phyloP scores from a whole-genome alignment of 176 grass and related monocot species.

The Miscanthus lutarioriparius region DNA sequence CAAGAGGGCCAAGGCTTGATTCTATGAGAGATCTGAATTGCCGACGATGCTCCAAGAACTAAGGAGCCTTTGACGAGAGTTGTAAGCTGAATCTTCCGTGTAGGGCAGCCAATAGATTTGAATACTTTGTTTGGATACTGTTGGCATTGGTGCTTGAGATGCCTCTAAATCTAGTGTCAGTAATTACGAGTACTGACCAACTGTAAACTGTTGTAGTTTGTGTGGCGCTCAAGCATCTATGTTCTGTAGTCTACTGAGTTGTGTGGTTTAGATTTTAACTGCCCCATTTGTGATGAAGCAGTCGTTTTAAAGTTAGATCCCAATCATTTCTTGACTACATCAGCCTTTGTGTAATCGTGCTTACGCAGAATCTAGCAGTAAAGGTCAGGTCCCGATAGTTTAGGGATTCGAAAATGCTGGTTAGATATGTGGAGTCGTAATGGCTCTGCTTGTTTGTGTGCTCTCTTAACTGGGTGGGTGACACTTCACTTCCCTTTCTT shows the following conservation, averaged over 20 bases:
- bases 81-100: constrained; percentile 19
- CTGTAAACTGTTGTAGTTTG: constrained; percentile 12
- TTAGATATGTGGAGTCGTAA: too few species aligned
- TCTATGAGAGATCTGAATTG: neutral
- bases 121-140: neutral
- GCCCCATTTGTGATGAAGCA: neutral
- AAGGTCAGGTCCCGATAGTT: neutral
- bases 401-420: neutral
- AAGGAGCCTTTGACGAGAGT: neutral
- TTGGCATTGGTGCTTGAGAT: neutral
- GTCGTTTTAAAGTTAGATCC: neutral
- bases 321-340: neutral
- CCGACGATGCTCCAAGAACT: neutral
- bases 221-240: neutral
- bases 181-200: neutral
- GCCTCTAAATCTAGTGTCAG: neutral
- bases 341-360: neutral
- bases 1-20: constrained; percentile 48
- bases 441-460: too few species aligned
- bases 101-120: constrained; percentile 27
- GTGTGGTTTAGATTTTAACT: neutral
- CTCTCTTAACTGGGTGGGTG: too few species aligned
- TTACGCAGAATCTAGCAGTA: neutral
- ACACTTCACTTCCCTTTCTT: too few species aligned
- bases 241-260: neutral